Evolutionary conservation across 148 eudicot genomes (phyloP), one percentile per base, ranked within the genome.

Genomic region (Heliosperma pusillum): DNA sequence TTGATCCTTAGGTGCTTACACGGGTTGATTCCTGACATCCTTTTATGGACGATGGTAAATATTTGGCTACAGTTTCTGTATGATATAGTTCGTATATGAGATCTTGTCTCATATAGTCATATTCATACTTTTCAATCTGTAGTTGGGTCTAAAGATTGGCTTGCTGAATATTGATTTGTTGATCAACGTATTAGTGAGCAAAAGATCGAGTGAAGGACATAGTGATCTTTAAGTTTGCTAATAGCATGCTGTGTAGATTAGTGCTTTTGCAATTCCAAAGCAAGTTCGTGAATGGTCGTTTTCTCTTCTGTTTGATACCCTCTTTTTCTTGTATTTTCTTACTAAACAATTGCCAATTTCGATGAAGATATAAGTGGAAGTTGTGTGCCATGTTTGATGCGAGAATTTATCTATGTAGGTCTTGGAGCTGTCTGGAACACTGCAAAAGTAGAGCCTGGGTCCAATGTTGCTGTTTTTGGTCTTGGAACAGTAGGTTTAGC

Each of bases 401-500:
- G 66, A 24, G 66, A 20, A 52, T 73, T 60, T 20, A 59, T 67
- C 22, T 26, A 5, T 55, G 5, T 45, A 92, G 99, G 98, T 62
- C 66, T 62, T 25, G 66, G 66, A 25, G 66, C 66, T 62, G 66
- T 62, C 70, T 91, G 98, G 99, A 96, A 96, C 88, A 89, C 99
- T 68, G 99, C 99, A 72, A 92, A 96, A 83, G 99, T 96, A 24
- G 99, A 96, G 83, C 82, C 94, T 50, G 97, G 97, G 74, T 92
- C 99, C 62, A 92, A 77, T 80, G 99, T 96, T 85, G 99, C 99
- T 85, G 70, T 96, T 78, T 96, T 96, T 92, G 99, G 99, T 44
- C 93, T 96, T 76, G 99, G 99, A 78, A 96, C 97, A 70, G 94
- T 96, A 21, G 99, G 97, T 74, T 94, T 96, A 82, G 99, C 97